Percentiles rank a stretch among this genome's conserved stretches.
phyloP scores from a whole-genome alignment of 345 rosid genomes.

The Eucalyptus globulus region DNA sequence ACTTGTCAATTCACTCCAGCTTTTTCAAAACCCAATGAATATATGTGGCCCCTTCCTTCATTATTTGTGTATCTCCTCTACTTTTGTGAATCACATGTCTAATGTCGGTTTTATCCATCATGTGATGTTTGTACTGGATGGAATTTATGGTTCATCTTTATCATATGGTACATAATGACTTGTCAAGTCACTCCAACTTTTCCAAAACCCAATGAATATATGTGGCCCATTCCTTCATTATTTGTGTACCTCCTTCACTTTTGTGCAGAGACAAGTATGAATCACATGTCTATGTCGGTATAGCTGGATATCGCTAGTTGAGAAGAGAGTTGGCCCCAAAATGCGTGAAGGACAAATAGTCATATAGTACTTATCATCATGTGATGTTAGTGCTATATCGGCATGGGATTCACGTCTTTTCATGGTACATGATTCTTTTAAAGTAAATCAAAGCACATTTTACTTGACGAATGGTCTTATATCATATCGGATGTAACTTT shows the following conservation, averaged over 20 bases:
- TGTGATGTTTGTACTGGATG: neutral
- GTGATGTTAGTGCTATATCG: neutral
- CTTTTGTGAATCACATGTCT: no score
- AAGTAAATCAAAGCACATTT: neutral
- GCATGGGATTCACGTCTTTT: no score
- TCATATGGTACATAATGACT: neutral
- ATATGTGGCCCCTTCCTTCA: neutral
- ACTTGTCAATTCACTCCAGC: neutral
- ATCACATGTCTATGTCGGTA: no score
- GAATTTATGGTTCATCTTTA: no score
- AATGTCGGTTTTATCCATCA: no score
- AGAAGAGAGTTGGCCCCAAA: no score
- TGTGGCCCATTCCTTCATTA: no score
- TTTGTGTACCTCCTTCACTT: neutral
- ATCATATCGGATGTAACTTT: no score
- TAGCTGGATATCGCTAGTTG: no score
- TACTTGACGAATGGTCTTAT: neutral
- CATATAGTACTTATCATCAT: neutral
- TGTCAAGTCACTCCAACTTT: neutral
- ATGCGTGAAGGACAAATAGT: no score
- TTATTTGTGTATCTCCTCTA: neutral
- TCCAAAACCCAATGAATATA: neutral
- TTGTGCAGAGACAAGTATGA: accelerated
- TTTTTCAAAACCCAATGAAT: neutral
- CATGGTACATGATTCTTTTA: neutral